phyloP scores from a whole-genome alignment of 176 grass and related monocot genomes.

The Carex pumila region DNA sequence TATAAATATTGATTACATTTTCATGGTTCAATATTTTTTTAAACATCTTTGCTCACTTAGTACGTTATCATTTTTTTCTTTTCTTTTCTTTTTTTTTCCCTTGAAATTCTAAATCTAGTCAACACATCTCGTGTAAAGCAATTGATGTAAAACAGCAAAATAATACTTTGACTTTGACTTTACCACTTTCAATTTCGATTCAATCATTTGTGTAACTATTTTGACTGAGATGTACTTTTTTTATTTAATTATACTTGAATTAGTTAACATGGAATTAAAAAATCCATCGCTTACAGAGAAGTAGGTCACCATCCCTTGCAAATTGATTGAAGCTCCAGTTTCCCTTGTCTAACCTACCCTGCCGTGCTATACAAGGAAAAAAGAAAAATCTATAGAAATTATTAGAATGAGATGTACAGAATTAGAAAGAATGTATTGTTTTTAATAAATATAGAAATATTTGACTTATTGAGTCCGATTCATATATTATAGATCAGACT shows the following conservation, averaged over 20 bases:
- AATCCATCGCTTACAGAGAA: not conserved
- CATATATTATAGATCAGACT: too few species aligned
- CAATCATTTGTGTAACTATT: not conserved
- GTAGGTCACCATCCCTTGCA: not conserved
- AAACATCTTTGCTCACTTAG: not conserved
- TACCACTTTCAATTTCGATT: not conserved
- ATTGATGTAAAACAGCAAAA: not conserved
- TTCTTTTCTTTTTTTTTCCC: not conserved
- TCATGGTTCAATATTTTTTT: too few species aligned
- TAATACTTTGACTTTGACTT: not conserved
- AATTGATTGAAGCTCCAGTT: not conserved
- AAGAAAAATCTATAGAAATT: too few species aligned
- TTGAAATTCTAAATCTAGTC: not conserved
- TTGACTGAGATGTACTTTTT: not conserved
- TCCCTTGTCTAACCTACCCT: not conserved
- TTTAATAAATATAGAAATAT: too few species aligned
- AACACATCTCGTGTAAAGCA: not conserved
- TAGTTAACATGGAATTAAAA: not conserved
- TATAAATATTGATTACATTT: too few species aligned
- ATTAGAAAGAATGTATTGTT: too few species aligned
- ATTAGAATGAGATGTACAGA: too few species aligned
- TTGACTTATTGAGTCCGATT: too few species aligned
- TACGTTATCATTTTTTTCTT: not conserved
- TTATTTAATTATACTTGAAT: not conserved
- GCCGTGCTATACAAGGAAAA: not conserved